Base-by-base conservation (phyloP, 2,329 filamentous ascomycete species). In the Pyrenochaeta sp. region DNA sequence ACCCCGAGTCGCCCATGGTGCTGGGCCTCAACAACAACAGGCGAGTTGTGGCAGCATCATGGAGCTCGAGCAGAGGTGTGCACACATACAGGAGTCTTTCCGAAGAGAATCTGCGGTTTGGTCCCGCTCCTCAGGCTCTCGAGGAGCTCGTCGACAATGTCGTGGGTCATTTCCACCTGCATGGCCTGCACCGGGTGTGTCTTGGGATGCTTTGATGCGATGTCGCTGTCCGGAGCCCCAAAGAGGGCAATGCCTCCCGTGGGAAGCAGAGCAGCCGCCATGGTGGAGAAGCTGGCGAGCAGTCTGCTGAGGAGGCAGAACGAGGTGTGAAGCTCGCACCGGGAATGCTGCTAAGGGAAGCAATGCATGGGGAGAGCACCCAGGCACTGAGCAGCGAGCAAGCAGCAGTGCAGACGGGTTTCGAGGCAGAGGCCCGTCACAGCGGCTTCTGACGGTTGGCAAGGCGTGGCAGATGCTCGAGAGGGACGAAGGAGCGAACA, bases 291-390 rank as follows among this genome's bases (percentile, higher is more conserved):
- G 53, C 21, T 54, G 49, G 54, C 52, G 40, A 39, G 31, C 44
- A 54, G 52, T 48, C 37, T 43, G 51, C 47, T 40, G 44, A 60
- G 50, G 57, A 60, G 60, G 61, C 56, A 63, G 61, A 62, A 61
- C 56, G 63, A 65, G 68, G 69, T 59, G 64, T 63, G 54, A 62
- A 69, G 67, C 64, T 74, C 69, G 66, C 72, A 74, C 71, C 71
- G 63, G 58, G 58, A n/a, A 61, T 57, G 61, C 57, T 53, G 71
- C 72, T 65, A 75, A 71, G 66, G 66, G 65, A 68, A 67, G 63
- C 63, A 70, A 71, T 71, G 72, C 73, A 75, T 75, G 67, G 69
- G 67, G 73, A 74, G 66, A 72, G 73, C 71, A 75, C 71, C 71
- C 61, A 68, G 70, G 71, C 69, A 69, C 65, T 56, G 51, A 57